Conservation (phyloP, 345 rosid species). For the Brassica nigra region DNA sequence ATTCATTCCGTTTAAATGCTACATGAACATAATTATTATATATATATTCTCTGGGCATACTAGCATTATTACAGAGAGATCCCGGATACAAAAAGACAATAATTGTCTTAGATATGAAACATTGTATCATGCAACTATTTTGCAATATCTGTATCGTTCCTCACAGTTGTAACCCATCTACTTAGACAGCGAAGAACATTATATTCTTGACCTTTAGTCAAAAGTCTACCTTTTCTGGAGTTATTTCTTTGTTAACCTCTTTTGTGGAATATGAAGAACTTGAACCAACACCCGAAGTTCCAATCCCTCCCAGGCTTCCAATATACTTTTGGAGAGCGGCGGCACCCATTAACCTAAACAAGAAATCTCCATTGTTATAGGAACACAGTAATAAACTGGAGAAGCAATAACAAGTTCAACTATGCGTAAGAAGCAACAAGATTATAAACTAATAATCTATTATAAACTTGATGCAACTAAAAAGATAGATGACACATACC, state of each 20-base stretch:
- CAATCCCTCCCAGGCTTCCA: conserved; percentile 95
- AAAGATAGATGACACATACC: conserved; percentile 53
- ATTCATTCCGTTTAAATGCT: not conserved
- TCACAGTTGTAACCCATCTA: not conserved
- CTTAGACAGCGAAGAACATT: conserved; percentile 11
- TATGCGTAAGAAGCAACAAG: not conserved
- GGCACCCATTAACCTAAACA: conserved; percentile 88
- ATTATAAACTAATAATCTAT: not conserved
- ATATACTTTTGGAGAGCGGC: conserved; percentile 94
- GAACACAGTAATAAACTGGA: conserved; percentile 22
- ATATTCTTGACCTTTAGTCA: not conserved
- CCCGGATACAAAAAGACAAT: not conserved
- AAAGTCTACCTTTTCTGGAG: conserved; percentile 78
- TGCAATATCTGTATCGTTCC: not conserved
- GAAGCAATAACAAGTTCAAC: conserved; percentile 21
- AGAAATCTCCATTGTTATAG: conserved; percentile 22
- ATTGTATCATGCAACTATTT: conserved; percentile 20
- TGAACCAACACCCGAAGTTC: conserved; percentile 96
- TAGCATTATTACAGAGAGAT: not conserved
- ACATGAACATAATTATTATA: conserved; percentile 12
- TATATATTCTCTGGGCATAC: not conserved
- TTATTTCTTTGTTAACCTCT: conserved; percentile 89
- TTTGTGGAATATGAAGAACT: conserved; percentile 90
- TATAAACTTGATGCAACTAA: conserved; percentile 4
- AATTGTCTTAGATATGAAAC: not conserved